phyloP scores from a whole-genome alignment of 2,329 filamentous ascomycete genomes.

The Pleoardoris graminearum region DNA sequence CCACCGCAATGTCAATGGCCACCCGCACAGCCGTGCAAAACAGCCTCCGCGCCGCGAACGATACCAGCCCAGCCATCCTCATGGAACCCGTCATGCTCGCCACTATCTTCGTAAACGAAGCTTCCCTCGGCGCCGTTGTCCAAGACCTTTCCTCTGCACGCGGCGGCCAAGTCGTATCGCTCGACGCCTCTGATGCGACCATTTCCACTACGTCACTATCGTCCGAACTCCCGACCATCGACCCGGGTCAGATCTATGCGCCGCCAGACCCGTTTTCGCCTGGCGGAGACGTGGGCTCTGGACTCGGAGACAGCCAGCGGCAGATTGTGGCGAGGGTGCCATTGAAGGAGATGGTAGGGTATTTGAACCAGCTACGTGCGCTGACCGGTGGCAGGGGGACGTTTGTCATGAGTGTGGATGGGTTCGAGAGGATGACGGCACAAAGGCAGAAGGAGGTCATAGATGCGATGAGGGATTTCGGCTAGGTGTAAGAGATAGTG shows the following conservation, averaged over 20 bases:
- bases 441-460: conserved; percentile 63
- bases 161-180: conserved; percentile 73
- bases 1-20: conserved; percentile 69
- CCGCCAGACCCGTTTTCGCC: conserved; percentile 80
- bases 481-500: neutral
- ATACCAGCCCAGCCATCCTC: conserved; percentile 62
- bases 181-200: conserved; percentile 49
- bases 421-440: conserved; percentile 68
- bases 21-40: conserved; percentile 65
- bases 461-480: conserved; percentile 37
- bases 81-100: conserved; percentile 95
- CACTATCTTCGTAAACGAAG: conserved; percentile 82
- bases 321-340: conserved; percentile 85
- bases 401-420: conserved; percentile 74
- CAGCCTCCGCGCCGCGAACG: conserved; percentile 66
- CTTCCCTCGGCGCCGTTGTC: conserved; percentile 76
- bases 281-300: conserved; percentile 23
- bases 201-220: conserved; percentile 10
- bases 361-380: conserved; percentile 84
- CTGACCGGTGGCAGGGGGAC: conserved; percentile 83
- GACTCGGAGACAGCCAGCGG: conserved; percentile 38
- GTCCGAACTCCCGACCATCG: conserved; percentile 56
- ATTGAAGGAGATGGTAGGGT: conserved; percentile 95
- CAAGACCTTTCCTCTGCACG: conserved; percentile 77
- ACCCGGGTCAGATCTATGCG: conserved; percentile 77